Conservation (phyloP, 2,329 filamentous ascomycete species). For the Colletotrichum lindemuthianum region DNA sequence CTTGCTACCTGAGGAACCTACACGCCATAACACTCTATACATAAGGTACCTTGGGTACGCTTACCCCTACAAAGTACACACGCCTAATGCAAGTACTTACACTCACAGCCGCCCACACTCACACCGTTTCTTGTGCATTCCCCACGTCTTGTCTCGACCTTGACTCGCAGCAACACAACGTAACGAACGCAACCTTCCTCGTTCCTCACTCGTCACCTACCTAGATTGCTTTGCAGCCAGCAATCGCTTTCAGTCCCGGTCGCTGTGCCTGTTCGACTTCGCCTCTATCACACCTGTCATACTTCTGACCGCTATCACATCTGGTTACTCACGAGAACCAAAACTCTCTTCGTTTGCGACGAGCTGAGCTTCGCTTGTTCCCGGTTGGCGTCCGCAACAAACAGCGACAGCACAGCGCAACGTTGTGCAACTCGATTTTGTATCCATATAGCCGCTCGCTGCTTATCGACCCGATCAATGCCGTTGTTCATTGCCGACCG, state of each 20-base stretch:
- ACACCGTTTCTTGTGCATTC: too few species aligned
- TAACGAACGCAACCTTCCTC: background rate
- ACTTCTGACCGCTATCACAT: slow-evolving; percentile 5
- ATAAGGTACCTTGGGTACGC: background rate
- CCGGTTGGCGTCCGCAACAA: too few species aligned
- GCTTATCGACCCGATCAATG: slow-evolving; percentile 25
- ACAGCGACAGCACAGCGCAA: background rate
- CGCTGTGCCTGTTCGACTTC: slow-evolving; percentile 3
- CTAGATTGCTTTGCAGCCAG: background rate
- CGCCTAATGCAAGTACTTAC: too few species aligned
- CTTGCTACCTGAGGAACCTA: background rate
- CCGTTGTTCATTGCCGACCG: slow-evolving; percentile 22
- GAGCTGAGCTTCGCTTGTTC: background rate
- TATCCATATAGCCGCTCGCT: background rate
- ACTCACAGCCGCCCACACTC: too few species aligned
- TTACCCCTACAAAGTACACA: too few species aligned
- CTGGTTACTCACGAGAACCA: slow-evolving; percentile 3
- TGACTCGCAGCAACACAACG: too few species aligned
- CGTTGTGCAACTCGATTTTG: background rate
- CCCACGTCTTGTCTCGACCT: too few species aligned
- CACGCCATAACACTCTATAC: background rate
- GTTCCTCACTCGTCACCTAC: slow-evolving; percentile 6
- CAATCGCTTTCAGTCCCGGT: background rate
- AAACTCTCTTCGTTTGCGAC: slow-evolving; percentile 1
- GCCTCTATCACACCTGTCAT: slow-evolving; percentile 29